Evolutionary conservation across 129 eudicot genomes (phyloP), one percentile per base, ranked within the genome.

Genomic region (Arctium lappa): DNA sequence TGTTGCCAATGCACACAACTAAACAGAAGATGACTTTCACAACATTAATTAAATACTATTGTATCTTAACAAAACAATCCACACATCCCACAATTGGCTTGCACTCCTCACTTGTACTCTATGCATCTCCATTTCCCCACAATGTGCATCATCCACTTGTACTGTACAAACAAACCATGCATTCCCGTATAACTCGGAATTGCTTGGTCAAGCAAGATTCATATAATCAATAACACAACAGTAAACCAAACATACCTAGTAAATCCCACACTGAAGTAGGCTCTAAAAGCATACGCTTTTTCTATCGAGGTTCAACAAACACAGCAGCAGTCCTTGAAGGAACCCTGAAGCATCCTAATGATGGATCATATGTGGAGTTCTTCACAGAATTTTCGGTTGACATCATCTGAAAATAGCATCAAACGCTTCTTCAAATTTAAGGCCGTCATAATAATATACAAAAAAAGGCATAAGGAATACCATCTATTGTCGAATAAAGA

Each of bases 281-380:
- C 7, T 56, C 68, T 60, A 0, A 60, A 60, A 5, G 66, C 27
- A 16, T 18, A 60, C 30, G 9, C 29, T 16, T 56, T 56, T 44
- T 46, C 3, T 60, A 60, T 73, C 99, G 88, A 76, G 88, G 90
- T 82, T 91, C 90, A 74, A 93, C 97, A 84, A 95, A 95, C 60
- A 95, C 97, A 63, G 92, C 82, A 56, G 97, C 87, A 37, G 99
- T 95, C 87, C 88, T 86, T 46, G 95, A 69, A 68, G 99, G 98
- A 82, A 93, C 86, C 44, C 79, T 80, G 82, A 95, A 95, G 88
- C 84, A 69, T 27, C 99, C 99, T 1, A 86, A 68, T 12, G 91
- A 82, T 27, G 92, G 74, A 79, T 95, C 92, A 32, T 88, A 95
- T 36, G 84, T 80, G 13, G 99, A 91, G 37, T 80, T 84, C 88